Evolutionary conservation across 2,329 filamentous ascomycete species (phyloP).

Genomic region (Botryotinia convoluta): DNA sequence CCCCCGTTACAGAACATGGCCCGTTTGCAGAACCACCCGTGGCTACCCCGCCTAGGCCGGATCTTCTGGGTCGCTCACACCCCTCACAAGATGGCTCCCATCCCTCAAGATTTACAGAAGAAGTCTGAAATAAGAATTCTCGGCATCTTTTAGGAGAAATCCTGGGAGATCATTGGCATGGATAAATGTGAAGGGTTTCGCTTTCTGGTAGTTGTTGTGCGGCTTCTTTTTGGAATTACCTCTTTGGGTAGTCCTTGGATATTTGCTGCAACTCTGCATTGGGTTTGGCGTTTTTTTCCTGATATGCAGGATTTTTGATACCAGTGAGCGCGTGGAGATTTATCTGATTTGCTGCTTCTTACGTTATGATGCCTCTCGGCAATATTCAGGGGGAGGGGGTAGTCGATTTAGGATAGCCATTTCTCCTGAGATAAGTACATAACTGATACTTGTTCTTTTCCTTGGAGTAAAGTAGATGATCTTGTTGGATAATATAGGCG

Average conservation of each 20-base stretch:
- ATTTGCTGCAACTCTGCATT: slow-evolving; percentile 20
- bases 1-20: slow-evolving; percentile 55
- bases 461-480: slow-evolving; percentile 9
- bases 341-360: slow-evolving; percentile 29
- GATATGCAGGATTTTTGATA: slow-evolving; percentile 29
- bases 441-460: slow-evolving; percentile 16
- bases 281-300: slow-evolving; percentile 32
- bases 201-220: slow-evolving; percentile 30
- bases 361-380: slow-evolving; percentile 22
- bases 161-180: slow-evolving; percentile 23
- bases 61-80: slow-evolving; percentile 43
- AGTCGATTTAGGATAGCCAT: slow-evolving; percentile 20
- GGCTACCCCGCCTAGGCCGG: slow-evolving; percentile 30
- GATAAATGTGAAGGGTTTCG: slow-evolving; percentile 30
- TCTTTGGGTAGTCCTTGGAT: slow-evolving; percentile 24
- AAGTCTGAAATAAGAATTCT: slow-evolving; percentile 40
- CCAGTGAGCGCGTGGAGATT: slow-evolving; percentile 26
- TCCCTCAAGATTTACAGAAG: slow-evolving; percentile 47
- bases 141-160: slow-evolving; percentile 16
- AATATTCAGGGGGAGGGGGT: slow-evolving; percentile 9
- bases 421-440: slow-evolving; percentile 22
- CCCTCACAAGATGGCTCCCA: slow-evolving; percentile 46
- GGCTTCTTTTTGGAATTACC: slow-evolving; percentile 1
- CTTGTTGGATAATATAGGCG: slow-evolving; percentile 20
- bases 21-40: slow-evolving; percentile 40